A percentile compares a stretch with the other conserved stretches of the same genome.
Evolutionary conservation across 2,329 filamentous ascomycete genomes (phyloP).

Genomic region (Calonectria fujianensis): DNA sequence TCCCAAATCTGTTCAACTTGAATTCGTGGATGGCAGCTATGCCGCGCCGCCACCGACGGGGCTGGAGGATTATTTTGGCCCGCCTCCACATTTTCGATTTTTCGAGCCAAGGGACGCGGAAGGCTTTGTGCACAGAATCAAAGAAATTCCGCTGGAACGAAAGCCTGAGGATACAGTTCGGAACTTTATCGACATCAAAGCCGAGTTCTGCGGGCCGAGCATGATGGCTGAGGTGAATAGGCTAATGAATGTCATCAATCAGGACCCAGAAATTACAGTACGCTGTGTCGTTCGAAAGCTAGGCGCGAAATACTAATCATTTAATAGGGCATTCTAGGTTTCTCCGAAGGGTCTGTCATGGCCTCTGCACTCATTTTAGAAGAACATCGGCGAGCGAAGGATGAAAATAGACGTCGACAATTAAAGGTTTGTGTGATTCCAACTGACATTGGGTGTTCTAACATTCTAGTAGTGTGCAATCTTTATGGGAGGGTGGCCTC

Average conservation of each 20-base stretch:
- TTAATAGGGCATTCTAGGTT: slow-evolving; percentile 71
- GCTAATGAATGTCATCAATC: slow-evolving; percentile 67
- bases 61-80: slow-evolving; percentile 75
- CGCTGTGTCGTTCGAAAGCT: neutral
- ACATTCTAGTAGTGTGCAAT: slow-evolving; percentile 67
- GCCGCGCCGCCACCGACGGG: slow-evolving; percentile 70
- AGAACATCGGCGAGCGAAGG: slow-evolving; percentile 63
- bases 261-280: slow-evolving; percentile 59
- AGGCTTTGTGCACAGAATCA: slow-evolving; percentile 70
- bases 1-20: slow-evolving; percentile 58
- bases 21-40: slow-evolving; percentile 71
- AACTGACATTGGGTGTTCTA: slow-evolving; percentile 43
- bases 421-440: slow-evolving; percentile 58
- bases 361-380: slow-evolving; percentile 72
- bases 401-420: slow-evolving; percentile 57
- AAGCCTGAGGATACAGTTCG: slow-evolving; percentile 75
- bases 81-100: slow-evolving; percentile 73
- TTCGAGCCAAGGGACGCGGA: slow-evolving; percentile 65
- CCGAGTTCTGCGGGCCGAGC: slow-evolving; percentile 36
- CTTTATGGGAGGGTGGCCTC: slow-evolving; percentile 74
- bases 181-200: slow-evolving; percentile 63
- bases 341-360: slow-evolving; percentile 76
- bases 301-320: neutral
- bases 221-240: slow-evolving; percentile 44
- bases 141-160: slow-evolving; percentile 72